These are phyloP conservation scores for Brassica rapa DNA, from an alignment of 345 rosid species.

Conservation along the genomic window DNA sequence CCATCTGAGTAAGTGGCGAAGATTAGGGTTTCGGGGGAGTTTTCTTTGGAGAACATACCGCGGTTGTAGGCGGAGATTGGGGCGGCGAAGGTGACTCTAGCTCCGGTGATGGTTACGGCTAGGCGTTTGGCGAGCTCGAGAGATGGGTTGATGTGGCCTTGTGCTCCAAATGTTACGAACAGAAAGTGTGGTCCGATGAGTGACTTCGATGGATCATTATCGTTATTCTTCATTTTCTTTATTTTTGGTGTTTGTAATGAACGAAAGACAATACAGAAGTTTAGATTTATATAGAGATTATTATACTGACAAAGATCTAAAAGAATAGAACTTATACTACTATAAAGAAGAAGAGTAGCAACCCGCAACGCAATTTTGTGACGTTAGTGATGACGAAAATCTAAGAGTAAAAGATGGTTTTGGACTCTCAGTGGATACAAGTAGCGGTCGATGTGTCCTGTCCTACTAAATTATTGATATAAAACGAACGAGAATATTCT, in stretches of 20 bases:
- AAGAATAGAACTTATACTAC: not conserved
- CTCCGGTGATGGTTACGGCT: conserved; percentile 38
- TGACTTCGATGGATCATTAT: not conserved
- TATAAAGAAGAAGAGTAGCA: not conserved
- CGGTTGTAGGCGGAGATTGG: conserved; percentile 44
- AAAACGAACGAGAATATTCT: conserved; percentile 18
- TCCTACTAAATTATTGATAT: not conserved
- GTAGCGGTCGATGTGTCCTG: conserved; percentile 8
- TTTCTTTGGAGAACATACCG: conserved; percentile 35
- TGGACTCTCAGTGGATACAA: conserved; percentile 14
- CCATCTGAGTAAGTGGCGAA: conserved; percentile 66
- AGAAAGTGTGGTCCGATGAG: conserved; percentile 41
- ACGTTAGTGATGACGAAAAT: conserved; percentile 39
- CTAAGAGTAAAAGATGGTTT: conserved; percentile 7
- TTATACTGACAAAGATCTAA: conserved; percentile 17
- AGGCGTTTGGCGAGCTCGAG: conserved; percentile 64
- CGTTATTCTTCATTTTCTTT: conserved; percentile 1
- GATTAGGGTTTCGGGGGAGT: conserved; percentile 23
- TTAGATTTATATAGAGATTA: not conserved
- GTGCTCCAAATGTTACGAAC: conserved; percentile 53
- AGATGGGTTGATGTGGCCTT: conserved; percentile 70
- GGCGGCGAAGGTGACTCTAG: conserved; percentile 54
- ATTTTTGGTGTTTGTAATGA: not conserved
- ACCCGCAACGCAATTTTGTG: conserved; percentile 25
- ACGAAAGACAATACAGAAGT: not conserved